Percentiles rank a stretch among this genome's conserved stretches.
These are phyloP conservation scores for Eucalyptus cloeziana DNA, from an alignment of 345 rosid species.

Conservation along the genomic window DNA sequence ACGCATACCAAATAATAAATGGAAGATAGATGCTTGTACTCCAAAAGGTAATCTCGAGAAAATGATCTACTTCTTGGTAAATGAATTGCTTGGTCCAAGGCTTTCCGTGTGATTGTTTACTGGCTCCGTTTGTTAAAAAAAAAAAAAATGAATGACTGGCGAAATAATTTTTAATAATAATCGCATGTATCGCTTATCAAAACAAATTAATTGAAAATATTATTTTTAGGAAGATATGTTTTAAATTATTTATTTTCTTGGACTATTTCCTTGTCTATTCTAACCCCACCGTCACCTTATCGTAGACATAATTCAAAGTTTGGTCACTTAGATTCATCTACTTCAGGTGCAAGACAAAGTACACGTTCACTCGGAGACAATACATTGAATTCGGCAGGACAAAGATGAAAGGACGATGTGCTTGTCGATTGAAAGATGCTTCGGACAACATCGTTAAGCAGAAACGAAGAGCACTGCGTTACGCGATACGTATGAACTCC, in stretches of 20 bases:
- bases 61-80: background rate
- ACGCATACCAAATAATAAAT: background rate
- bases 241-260: too few relatives aligned
- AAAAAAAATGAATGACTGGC: background rate
- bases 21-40: background rate
- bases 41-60: background rate
- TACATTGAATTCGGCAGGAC: background rate
- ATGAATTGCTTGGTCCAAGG: background rate
- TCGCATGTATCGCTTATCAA: too few relatives aligned
- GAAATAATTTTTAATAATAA: too few relatives aligned
- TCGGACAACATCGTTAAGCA: background rate
- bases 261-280: background rate
- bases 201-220: too few relatives aligned
- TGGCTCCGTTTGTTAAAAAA: rapidly evolving
- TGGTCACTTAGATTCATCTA: background rate
- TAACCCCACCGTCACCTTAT: background rate
- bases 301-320: background rate
- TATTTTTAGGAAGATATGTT: too few relatives aligned
- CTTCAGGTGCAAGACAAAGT: background rate
- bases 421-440: background rate
- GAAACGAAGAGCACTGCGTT: background rate
- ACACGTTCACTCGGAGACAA: background rate
- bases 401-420: background rate
- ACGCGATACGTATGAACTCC: background rate
- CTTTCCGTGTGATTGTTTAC: background rate